Evolutionary conservation across 2,329 filamentous ascomycete genomes (phyloP).

Genomic region (Xylaria sp.): DNA sequence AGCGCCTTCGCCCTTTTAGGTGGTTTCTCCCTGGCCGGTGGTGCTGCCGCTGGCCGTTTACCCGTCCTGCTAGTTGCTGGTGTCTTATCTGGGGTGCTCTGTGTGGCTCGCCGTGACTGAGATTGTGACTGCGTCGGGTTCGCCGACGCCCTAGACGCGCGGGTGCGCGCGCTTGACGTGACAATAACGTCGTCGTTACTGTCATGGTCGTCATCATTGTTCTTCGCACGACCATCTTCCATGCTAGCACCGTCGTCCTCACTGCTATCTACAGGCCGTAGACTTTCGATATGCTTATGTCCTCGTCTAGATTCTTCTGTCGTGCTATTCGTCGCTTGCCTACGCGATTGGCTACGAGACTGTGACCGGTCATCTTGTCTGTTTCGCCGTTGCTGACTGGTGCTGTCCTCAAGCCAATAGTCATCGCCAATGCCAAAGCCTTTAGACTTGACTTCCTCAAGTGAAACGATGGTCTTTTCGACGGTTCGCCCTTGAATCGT

Average conservation of each 20-base stretch:
- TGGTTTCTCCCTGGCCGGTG: conserved; percentile 51
- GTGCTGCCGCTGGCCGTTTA: conserved; percentile 50
- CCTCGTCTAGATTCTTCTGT: conserved; percentile 23
- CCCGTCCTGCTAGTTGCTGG: conserved; percentile 42
- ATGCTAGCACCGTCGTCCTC: conserved; percentile 40
- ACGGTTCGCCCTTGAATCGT: conserved; percentile 55
- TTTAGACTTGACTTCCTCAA: conserved; percentile 78
- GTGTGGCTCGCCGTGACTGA: conserved; percentile 36
- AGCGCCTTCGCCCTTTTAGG: conserved; percentile 51
- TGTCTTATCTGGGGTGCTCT: conserved; percentile 39
- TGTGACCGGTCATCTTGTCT: conserved; percentile 47
- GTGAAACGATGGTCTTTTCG: conserved; percentile 70
- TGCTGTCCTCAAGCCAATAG: conserved; percentile 74
- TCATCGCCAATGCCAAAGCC: conserved; percentile 79
- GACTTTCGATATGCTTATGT: conserved; percentile 28
- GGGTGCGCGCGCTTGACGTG: conserved; percentile 40
- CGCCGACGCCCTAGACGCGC: conserved; percentile 50
- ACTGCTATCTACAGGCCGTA: conserved; percentile 43
- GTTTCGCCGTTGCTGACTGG: conserved; percentile 44
- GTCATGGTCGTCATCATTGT: conserved; percentile 45
- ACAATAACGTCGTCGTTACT: conserved; percentile 37
- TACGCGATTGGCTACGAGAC: conserved; percentile 40
- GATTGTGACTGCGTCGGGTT: conserved; percentile 40
- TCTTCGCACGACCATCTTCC: conserved; percentile 42
- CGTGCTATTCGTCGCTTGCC: conserved; percentile 23